Conservation (phyloP, 179 eudicot species). For the Nepenthes alata region DNA sequence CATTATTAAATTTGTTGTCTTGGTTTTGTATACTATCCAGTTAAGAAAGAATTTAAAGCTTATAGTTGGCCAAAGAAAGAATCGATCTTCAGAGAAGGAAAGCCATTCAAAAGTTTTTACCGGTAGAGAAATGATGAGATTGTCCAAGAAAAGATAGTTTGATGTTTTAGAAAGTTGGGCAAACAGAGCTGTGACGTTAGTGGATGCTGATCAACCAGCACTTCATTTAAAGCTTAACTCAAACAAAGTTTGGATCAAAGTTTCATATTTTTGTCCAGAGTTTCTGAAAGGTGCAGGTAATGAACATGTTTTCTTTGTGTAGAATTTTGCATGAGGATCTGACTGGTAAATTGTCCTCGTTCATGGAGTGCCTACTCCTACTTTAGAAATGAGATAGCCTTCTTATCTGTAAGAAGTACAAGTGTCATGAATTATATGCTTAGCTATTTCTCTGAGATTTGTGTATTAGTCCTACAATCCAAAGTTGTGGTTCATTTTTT, state of each 20-base stretch:
- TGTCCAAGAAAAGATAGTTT: constrained; percentile 47
- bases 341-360: neutral
- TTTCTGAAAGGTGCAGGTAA: constrained; percentile 66
- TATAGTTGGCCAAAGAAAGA: constrained; percentile 72
- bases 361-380: neutral
- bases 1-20: constrained; percentile 27
- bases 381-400: neutral
- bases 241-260: constrained; percentile 36
- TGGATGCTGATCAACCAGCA: constrained; percentile 47
- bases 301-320: constrained; percentile 32
- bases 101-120: constrained; percentile 31
- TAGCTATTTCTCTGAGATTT: neutral
- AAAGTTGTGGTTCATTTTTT: neutral
- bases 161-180: constrained; percentile 42
- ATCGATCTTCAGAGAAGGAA: constrained; percentile 44
- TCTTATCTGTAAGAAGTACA: neutral
- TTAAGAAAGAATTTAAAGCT: constrained; percentile 79
- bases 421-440: neutral
- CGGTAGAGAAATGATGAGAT: constrained; percentile 36
- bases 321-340: constrained; percentile 13
- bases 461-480: neutral
- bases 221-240: constrained; percentile 38
- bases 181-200: constrained; percentile 46
- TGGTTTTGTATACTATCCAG: constrained; percentile 67
- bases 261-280: constrained; percentile 43